Conservation (phyloP, 1,284 basidiomycete species). For the Naganishia albida region DNA sequence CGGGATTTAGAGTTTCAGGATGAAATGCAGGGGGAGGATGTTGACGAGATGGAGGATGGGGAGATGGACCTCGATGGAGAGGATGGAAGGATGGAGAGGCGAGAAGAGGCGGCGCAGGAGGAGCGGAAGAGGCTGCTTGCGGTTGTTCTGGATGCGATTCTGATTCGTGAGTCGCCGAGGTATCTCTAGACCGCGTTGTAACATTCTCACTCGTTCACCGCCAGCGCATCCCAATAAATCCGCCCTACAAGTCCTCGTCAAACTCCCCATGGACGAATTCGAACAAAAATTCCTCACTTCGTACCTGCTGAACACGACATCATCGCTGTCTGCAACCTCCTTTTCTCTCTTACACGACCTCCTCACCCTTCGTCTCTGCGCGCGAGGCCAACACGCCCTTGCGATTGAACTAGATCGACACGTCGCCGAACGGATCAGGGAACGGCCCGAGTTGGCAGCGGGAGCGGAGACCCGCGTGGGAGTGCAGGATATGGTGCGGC, state of each 20-base stretch:
- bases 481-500: slow-evolving; percentile 66
- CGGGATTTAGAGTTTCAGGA: slow-evolving; percentile 25
- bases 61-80: slow-evolving; percentile 24
- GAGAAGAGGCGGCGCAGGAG: background rate
- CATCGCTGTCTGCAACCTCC: slow-evolving; percentile 57
- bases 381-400: slow-evolving; percentile 68
- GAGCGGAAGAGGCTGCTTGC: slow-evolving; percentile 26
- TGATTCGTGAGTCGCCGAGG: slow-evolving; percentile 26
- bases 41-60: slow-evolving; percentile 20
- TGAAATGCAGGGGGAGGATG: slow-evolving; percentile 21
- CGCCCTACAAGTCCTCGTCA: slow-evolving; percentile 43
- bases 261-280: slow-evolving; percentile 45
- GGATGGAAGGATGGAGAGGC: slow-evolving; percentile 15
- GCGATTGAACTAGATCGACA: slow-evolving; percentile 68
- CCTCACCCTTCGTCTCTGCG: slow-evolving; percentile 74
- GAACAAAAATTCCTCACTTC: slow-evolving; percentile 46
- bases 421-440: slow-evolving; percentile 35
- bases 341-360: slow-evolving; percentile 72
- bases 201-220: background rate
- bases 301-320: slow-evolving; percentile 54
- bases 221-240: slow-evolving; percentile 19
- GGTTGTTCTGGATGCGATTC: slow-evolving; percentile 20
- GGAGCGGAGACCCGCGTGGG: slow-evolving; percentile 59
- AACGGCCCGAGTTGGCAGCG: slow-evolving; percentile 51
- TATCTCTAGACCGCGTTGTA: background rate